Evolutionary conservation across 1,139 yeast species (phyloP).

Genomic region (Kodamaea fungicola): DNA sequence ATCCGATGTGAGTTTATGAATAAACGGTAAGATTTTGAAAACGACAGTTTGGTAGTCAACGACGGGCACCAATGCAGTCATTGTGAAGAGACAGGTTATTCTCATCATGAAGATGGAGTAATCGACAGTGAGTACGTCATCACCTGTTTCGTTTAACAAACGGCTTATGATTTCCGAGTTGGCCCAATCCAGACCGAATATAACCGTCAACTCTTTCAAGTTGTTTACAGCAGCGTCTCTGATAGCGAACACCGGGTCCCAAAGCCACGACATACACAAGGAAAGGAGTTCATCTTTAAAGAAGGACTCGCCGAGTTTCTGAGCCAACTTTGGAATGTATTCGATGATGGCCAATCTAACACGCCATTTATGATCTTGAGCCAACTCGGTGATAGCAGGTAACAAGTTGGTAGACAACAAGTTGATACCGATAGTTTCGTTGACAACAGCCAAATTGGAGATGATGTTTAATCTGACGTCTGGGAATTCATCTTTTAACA

Average conservation of each 20-base stretch:
- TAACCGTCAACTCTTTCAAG: slow-evolving; percentile 72
- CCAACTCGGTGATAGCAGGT: slow-evolving; percentile 95
- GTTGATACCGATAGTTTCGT: slow-evolving; percentile 91
- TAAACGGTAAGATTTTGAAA: slow-evolving; percentile 72
- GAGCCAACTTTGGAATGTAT: slow-evolving; percentile 93
- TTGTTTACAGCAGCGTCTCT: slow-evolving; percentile 94
- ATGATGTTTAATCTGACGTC: slow-evolving; percentile 94
- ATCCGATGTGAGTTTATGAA: slow-evolving; percentile 68
- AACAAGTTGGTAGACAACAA: slow-evolving; percentile 79
- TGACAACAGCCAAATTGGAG: slow-evolving; percentile 85
- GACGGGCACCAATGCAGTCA: slow-evolving; percentile 74
- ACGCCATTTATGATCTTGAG: slow-evolving; percentile 97
- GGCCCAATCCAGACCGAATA: slow-evolving; percentile 95
- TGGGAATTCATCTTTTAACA: slow-evolving; percentile 96
- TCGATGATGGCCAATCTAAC: slow-evolving; percentile 96
- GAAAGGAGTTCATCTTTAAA: slow-evolving; percentile 90
- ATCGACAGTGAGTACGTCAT: slow-evolving; percentile 37
- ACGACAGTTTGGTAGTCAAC: slow-evolving; percentile 56
- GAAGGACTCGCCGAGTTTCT: slow-evolving; percentile 89
- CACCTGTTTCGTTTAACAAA: slow-evolving; percentile 44
- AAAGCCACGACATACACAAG: slow-evolving; percentile 92
- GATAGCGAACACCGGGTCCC: slow-evolving; percentile 96
- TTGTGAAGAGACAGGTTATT: slow-evolving; percentile 84
- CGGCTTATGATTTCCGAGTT: slow-evolving; percentile 77
- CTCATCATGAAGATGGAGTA: slow-evolving; percentile 79